phyloP scores from a whole-genome alignment of 495 filamentous ascomycete genomes.

The Podospora appendiculata region DNA sequence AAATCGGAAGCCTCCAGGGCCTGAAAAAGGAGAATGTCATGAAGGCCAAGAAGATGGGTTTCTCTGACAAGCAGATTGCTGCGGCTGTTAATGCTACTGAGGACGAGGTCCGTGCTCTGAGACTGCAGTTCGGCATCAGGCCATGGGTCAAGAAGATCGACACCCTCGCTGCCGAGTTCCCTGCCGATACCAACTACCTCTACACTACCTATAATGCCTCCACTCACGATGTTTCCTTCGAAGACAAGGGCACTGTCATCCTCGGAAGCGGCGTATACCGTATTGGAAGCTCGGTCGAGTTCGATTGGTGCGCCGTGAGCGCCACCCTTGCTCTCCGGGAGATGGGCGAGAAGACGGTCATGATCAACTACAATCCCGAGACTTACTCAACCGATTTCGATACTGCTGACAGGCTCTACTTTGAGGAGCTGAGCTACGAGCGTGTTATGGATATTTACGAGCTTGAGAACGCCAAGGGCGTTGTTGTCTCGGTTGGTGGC shows the following conservation, averaged over 20 bases:
- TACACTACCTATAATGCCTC: conserved; percentile 98
- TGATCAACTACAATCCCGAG: conserved; percentile 94
- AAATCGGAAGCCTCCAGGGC: conserved; percentile 77
- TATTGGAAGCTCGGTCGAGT: conserved; percentile 95
- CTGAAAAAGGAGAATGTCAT: conserved; percentile 79
- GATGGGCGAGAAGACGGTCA: conserved; percentile 95
- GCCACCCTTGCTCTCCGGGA: conserved; percentile 75
- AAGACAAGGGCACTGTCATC: conserved; percentile 86
- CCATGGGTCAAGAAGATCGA: conserved; percentile 98
- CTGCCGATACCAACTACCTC: conserved; percentile 93
- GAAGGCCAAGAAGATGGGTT: conserved; percentile 93
- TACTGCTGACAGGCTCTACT: conserved; percentile 90
- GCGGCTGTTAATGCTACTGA: conserved; percentile 76
- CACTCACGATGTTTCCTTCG: conserved; percentile 90
- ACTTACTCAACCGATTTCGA: conserved; percentile 89
- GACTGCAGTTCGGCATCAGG: conserved; percentile 76
- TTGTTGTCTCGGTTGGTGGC: conserved; percentile 92
- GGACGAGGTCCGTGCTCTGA: conserved; percentile 78
- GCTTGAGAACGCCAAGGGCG: conserved; percentile 76
- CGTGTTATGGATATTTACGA: conserved; percentile 99
- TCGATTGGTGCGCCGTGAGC: conserved; percentile 98
- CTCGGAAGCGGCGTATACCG: conserved; percentile 93
- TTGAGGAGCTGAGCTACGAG: conserved; percentile 95
- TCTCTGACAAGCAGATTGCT: conserved; percentile 94
- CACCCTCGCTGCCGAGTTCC: conserved; percentile 94